Evolutionary conservation across 108 stramenopile species (phyloP), one percentile per base, ranked within the genome.

Genomic region (Parietichytrium sp.): DNA sequence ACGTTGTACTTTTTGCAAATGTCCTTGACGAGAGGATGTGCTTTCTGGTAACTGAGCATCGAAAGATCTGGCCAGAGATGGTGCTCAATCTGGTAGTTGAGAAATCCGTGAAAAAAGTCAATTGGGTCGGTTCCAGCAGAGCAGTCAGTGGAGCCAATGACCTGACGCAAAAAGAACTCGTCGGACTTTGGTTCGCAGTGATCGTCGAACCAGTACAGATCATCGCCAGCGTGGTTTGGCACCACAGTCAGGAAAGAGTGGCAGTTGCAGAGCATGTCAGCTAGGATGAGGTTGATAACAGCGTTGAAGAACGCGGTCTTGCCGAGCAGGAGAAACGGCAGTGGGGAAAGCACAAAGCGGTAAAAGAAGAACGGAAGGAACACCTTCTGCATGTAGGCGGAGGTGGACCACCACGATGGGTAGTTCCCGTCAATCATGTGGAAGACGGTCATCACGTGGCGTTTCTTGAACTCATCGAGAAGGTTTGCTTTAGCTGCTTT

Each of bases 31-130:
- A 90, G 82, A 0, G 95, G 93, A 23, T 93, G 93, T 7, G 91
- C 88, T 54, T 86, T 87, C 87, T 94, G 94, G 87, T 95, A 95
- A 0, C 87, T 87, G 29, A 92, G 86, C 95, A 95, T 95, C 47
- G 87, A 86, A 2, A 95, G 87, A 81, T 86, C 88, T 12, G 95
- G 95, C 92, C 92, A 94, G 30, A 95, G 79, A 86, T 95, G 95
- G 81, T 95, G 95, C 83, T 95, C 95, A 77, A 94, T 92, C 79
- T 95, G 95, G 80, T 95, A 95, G 86, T 94, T 94, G 38, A 95
- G 83, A 80, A 86, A 95, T 52, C 93, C 95, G 79, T 95, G 95
- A 33, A 90, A 77, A 82, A 94, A 94, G 52, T 94, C 93, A 48
- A 92, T 86, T 16, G 88, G 25, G 54, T 95, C 95, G 25, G 90